Conservation (phyloP, 768 basidiomycete species). For the Psilocybe tampanensis region DNA sequence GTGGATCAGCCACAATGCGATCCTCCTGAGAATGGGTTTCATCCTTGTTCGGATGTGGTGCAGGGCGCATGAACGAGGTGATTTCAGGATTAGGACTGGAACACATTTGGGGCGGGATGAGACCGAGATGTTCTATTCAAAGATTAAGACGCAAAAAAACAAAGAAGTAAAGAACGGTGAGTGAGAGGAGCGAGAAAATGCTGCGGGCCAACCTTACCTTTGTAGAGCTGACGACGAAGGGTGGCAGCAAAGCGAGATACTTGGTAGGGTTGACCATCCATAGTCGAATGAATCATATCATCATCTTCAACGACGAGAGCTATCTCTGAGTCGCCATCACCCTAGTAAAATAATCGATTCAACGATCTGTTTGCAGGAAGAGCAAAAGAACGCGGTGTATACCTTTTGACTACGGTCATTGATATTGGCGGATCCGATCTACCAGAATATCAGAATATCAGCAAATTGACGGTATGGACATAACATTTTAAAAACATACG, state of each 20-base stretch:
- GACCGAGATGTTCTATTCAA: slow-evolving; percentile 77
- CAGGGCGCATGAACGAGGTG: slow-evolving; percentile 77
- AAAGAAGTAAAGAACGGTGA: too few relatives aligned
- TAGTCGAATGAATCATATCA: slow-evolving; percentile 71
- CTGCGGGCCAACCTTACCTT: slow-evolving; percentile 49
- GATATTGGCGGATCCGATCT: slow-evolving; percentile 95
- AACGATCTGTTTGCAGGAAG: neutral
- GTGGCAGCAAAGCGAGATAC: slow-evolving; percentile 84
- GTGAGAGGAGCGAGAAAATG: neutral
- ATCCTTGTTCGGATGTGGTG: slow-evolving; percentile 70
- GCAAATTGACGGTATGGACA: neutral
- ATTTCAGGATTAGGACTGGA: slow-evolving; percentile 33
- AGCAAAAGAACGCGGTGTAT: neutral
- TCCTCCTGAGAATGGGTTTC: slow-evolving; percentile 64
- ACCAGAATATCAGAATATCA: too few relatives aligned
- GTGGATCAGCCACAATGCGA: slow-evolving; percentile 73
- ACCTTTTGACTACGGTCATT: slow-evolving; percentile 88
- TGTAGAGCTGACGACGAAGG: slow-evolving; percentile 80
- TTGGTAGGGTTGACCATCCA: slow-evolving; percentile 76
- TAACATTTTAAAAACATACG: slow-evolving; percentile 43
- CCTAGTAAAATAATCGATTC: slow-evolving; percentile 41
- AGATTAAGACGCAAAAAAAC: neutral
- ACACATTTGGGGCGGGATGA: slow-evolving; percentile 74
- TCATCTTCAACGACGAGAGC: slow-evolving; percentile 89
- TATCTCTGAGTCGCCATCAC: slow-evolving; percentile 95